Percentiles rank a stretch among this genome's conserved stretches.
Conservation (phyloP, 306 rosid genomes). For the Clitoria ternatea region DNA sequence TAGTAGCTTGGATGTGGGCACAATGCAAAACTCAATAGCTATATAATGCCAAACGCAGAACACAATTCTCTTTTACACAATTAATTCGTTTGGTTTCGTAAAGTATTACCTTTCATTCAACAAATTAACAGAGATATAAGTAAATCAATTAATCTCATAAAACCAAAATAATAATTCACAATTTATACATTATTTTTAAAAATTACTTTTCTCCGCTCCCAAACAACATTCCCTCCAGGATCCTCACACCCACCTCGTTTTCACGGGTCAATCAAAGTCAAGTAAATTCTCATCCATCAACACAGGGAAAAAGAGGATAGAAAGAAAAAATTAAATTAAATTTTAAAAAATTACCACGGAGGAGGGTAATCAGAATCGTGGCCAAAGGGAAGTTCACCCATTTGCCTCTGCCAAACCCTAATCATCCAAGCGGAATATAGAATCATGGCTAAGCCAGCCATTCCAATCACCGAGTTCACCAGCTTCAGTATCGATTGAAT, state of each 20-base stretch:
- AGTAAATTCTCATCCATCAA: neutral
- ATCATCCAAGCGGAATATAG: slow-evolving; percentile 70
- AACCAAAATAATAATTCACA: neutral
- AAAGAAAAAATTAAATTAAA: neutral
- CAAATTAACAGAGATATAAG: neutral
- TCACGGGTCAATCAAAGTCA: neutral
- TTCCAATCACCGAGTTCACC: slow-evolving; percentile 70
- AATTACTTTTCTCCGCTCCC: neutral
- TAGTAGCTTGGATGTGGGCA: neutral
- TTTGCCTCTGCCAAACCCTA: slow-evolving; percentile 63
- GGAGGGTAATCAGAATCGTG: slow-evolving; percentile 43
- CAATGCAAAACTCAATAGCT: slow-evolving; percentile 6
- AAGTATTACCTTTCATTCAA: neutral
- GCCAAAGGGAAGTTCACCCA: slow-evolving; percentile 47
- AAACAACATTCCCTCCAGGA: neutral
- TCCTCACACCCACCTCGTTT: neutral
- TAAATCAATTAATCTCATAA: neutral
- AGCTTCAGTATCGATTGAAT: slow-evolving; percentile 67
- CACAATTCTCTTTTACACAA: neutral
- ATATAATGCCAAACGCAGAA: neutral
- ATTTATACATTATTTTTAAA: neutral
- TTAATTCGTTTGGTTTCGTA: neutral
- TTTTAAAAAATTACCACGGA: slow-evolving; percentile 43
- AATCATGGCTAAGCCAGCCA: slow-evolving; percentile 75
- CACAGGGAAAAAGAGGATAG: neutral